Base-by-base conservation (phyloP, 495 filamentous ascomycete genomes). In the Delitschia confertaspora region DNA sequence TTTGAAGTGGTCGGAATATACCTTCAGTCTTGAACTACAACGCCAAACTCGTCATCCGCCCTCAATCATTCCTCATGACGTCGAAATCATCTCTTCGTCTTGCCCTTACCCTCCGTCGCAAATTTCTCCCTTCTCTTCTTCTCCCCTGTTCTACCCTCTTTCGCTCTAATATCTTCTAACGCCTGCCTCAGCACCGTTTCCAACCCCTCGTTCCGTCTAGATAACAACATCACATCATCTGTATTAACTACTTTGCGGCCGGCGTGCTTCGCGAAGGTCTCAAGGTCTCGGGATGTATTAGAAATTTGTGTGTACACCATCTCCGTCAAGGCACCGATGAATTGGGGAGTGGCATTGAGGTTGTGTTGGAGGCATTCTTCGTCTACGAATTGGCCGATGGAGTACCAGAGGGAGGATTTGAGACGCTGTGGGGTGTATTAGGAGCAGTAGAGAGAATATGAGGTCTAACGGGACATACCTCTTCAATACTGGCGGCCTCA, bases 321-420 rank as follows among this genome's bases (percentile, higher is more conserved):
- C 65, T 95, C 88, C 0, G 85, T 93, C 59, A 96, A 64, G 0
- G 86, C 86, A 7, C 78, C 88, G 54, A 95, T 95, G 64, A 95
- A 98, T 58, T 95, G 88, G 5, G 88, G 88, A 1, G 88, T 95
- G 2, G 88, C 86, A 63, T 89, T 95, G 45, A 82, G 72, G 56
- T 83, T 80, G 9, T 83, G 69, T 18, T 70, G 70, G 25, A 91
- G 65, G 21, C 79, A 82, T 59, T 93, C 85, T 49, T 88, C 78
- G 61, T 95, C 89, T 33, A 95, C 83, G 34, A 87, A 85, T 59
- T 87, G 83, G 58, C 88, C 88, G 46, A 95, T 78, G 16, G 77
- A 73, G 60, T 82, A 83, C 88, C 88, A 96, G n/a, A 98, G 74
- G 23, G 87, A 85, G 37, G 85, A 79, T 74, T 98, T 98, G 43